Evolutionary conservation across 495 filamentous ascomycete genomes (phyloP).

Genomic region (Penicillium canariense): DNA sequence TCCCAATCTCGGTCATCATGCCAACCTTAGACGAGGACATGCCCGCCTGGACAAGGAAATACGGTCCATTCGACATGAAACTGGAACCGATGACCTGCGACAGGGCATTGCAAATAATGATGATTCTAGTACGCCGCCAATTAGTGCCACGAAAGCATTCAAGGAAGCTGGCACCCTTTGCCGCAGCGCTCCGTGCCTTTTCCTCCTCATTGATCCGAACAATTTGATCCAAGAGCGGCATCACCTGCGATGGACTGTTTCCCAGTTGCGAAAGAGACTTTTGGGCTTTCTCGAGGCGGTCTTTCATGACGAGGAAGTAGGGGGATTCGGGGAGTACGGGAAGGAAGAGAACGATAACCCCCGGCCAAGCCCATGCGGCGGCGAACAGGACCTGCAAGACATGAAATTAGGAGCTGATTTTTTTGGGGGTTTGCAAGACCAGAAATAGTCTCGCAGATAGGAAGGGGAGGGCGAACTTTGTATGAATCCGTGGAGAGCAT

Average conservation of each 20-base stretch:
- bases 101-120: constrained; percentile 20
- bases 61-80: constrained; percentile 24
- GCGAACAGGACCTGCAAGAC: constrained; percentile 15
- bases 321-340: constrained; percentile 9
- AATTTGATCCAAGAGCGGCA: neutral
- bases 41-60: constrained; percentile 26
- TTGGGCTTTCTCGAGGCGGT: constrained; percentile 4
- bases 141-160: constrained; percentile 29
- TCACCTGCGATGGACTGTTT: neutral
- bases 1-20: constrained; percentile 26
- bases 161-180: constrained; percentile 10
- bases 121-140: constrained; percentile 32
- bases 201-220: constrained; percentile 5
- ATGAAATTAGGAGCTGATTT: neutral
- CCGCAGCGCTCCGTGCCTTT: constrained; percentile 1
- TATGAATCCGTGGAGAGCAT: constrained; percentile 11
- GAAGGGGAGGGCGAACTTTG: constrained; percentile 3
- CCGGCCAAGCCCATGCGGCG: constrained; percentile 14
- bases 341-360: constrained; percentile 6
- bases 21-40: constrained; percentile 14
- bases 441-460: neutral
- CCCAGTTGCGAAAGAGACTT: constrained; percentile 3
- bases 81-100: constrained; percentile 23
- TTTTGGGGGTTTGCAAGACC: neutral
- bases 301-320: constrained; percentile 13